Base-by-base conservation (phyloP, 768 basidiomycete genomes). In the Amanita brunnescens region DNA sequence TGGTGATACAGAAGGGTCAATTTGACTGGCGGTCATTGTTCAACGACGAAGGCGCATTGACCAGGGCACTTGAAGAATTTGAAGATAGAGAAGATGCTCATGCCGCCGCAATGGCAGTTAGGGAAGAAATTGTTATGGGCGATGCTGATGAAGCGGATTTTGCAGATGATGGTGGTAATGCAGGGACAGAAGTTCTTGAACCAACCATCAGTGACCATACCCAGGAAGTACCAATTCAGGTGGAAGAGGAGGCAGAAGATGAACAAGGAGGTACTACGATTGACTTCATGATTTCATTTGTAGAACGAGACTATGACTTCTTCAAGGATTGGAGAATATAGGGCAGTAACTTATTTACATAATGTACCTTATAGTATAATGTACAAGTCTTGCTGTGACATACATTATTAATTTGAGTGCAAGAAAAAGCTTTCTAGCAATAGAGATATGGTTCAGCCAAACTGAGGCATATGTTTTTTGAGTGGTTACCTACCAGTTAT, bases 11-110 rank as follows among this genome's bases (percentile, higher is more conserved):
- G 62, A 83, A 82, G 60, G 94, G 94, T 41, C 90, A 87, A 64
- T 97, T 97, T 61, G 92, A 96, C 66, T 95, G 93, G 93, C 80
- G 91, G 45, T 77, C 85, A 35, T 70, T 95, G 55, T 81, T 96
- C 60, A 76, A 73, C 34, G 87, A 87, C 51, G 78, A 79, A 43
- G 64, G 64, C 29, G 85, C 79, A 10, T 65, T 90, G 60, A 81
- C 87, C 7, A 78, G 71, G 47, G 92, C 88, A 0, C 67, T 97
- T 4, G 92, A 81, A 6, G 83, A 90, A 49, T 86, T 86, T 47
- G 93, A 95, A 58, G 94, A 97, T 61, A 79, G 71, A 10, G 93
- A 93, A 62, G 94, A 97, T 61, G 84, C 81, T 0, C 77, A 76
- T 56, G 93, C 93, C 5, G 91, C 92, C 6, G 74, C 74, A 13